Evolutionary conservation across 768 basidiomycete genomes (phyloP).

Genomic region (Leccinellum albellum): DNA sequence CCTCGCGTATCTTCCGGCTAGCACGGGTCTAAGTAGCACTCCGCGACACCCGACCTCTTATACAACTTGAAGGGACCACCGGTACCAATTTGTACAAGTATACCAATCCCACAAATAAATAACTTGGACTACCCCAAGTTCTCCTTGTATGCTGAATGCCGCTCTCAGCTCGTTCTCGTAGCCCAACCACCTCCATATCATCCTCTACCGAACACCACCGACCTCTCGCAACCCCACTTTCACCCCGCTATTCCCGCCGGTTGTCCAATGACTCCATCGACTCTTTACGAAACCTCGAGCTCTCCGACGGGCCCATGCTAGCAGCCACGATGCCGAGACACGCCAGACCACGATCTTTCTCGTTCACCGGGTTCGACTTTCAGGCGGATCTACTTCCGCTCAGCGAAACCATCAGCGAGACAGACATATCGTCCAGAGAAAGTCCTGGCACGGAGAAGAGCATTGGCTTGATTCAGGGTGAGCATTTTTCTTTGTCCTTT

Average conservation of each 20-base stretch:
- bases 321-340: conserved; percentile 12
- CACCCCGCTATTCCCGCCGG: conserved; percentile 1
- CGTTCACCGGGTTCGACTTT: conserved; percentile 75
- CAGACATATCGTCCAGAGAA: conserved; percentile 46
- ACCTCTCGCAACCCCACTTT: conserved; percentile 4
- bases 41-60: too few relatives aligned
- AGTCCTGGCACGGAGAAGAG: conserved; percentile 65
- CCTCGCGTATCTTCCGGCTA: too few relatives aligned
- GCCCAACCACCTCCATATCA: conserved; percentile 10
- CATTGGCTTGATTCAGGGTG: conserved; percentile 75
- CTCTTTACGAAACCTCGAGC: conserved; percentile 75
- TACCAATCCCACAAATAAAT: neutral
- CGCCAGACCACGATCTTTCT: conserved; percentile 54
- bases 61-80: too few relatives aligned
- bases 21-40: too few relatives aligned
- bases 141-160: conserved; percentile 17
- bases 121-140: neutral
- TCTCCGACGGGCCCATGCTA: conserved; percentile 57
- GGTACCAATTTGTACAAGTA: too few relatives aligned
- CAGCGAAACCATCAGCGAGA: conserved; percentile 71
- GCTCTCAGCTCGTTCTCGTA: conserved; percentile 18
- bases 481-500: conserved; percentile 17
- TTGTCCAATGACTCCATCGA: conserved; percentile 54
- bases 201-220: conserved; percentile 7
- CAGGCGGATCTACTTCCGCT: conserved; percentile 74